Evolutionary conservation across 768 basidiomycete genomes (phyloP), one percentile per base, ranked within the genome.

Genomic region (Tulasnella sp.): DNA sequence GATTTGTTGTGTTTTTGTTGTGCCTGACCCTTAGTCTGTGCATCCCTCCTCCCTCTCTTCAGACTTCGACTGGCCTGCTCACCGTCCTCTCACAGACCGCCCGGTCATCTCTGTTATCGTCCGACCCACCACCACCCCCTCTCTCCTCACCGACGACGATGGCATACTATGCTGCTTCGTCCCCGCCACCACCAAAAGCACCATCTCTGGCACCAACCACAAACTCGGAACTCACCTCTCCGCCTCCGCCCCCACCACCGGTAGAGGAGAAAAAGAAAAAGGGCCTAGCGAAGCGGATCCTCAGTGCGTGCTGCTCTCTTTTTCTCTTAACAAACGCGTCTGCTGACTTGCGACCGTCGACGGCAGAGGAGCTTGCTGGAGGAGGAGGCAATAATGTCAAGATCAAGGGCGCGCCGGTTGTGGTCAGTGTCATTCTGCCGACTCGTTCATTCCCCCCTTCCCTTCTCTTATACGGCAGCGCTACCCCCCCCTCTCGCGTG

Each of bases 221-320:
- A 34, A 73, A 46, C 44, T 74, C 72, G 46, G 79, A 74, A 22
- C 41, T 80, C 69, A 80, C 72, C 8, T 34, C 72, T 28, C 69
- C 58, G 46, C 40, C 50, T 18, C 58, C 20, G 37, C 28, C 34
- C n/a, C 54, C 76, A 24, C 77, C 77, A 31, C 77, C 48, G 11
- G 58, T 78, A 31, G 77, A 77, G 48, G 76, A 77, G 40, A 77
- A 80, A 72, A 75, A 80, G 79, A 80, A 80, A 54, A 80, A 80
- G 79, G 34, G 46, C 46, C 48, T 80, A 2, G 46, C 58, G 24
- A 80, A 80, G 58, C 6, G 31, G 37, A 31, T 60, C n/a, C 74
- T 80, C 44, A 80, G 76, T 77, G 20, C 76, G 76, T 77, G 11
- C 31, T 48, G 9, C 28, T 16, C 41, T 77, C 40, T 34, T 37